Percentiles rank a stretch among this genome's conserved stretches.
phyloP scores from a whole-genome alignment of 331 rosid species.

The Quercus tomentella region DNA sequence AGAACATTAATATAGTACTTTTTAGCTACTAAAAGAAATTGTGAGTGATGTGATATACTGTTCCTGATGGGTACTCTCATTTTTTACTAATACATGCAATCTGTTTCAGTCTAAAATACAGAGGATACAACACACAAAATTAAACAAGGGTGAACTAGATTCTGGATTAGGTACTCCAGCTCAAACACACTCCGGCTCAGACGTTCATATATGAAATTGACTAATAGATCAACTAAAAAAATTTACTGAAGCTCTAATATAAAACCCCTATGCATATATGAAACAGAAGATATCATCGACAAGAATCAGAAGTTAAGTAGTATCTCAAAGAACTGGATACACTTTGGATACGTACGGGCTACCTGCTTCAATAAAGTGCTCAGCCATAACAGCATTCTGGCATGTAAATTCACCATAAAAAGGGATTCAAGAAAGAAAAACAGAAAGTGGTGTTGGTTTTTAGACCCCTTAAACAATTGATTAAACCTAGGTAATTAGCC shows the following conservation, averaged over 20 bases:
- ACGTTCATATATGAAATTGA: background rate
- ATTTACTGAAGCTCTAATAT: background rate
- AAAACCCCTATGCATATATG: background rate
- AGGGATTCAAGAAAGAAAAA: constrained; percentile 51
- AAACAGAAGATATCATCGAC: background rate
- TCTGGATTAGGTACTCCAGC: background rate
- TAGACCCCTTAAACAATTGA: no score
- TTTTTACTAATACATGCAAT: background rate
- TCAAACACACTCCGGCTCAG: background rate
- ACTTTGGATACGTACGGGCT: constrained; percentile 92
- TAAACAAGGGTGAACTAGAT: background rate
- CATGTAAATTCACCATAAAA: constrained; percentile 81
- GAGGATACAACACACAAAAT: background rate
- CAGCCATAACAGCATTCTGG: constrained; percentile 92
- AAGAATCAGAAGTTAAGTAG: background rate
- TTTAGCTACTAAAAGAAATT: background rate
- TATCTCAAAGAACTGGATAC: constrained; percentile 31
- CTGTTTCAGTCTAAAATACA: background rate
- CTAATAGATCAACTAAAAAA: background rate
- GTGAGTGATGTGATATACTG: background rate
- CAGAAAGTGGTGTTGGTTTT: constrained; percentile 23
- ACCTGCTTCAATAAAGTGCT: constrained; percentile 99
- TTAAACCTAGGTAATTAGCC: no score
- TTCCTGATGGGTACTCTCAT: background rate
- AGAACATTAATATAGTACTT: background rate